Conservation (phyloP, 176 grass and related monocot genomes). For the Hyparrhenia diplandra region DNA sequence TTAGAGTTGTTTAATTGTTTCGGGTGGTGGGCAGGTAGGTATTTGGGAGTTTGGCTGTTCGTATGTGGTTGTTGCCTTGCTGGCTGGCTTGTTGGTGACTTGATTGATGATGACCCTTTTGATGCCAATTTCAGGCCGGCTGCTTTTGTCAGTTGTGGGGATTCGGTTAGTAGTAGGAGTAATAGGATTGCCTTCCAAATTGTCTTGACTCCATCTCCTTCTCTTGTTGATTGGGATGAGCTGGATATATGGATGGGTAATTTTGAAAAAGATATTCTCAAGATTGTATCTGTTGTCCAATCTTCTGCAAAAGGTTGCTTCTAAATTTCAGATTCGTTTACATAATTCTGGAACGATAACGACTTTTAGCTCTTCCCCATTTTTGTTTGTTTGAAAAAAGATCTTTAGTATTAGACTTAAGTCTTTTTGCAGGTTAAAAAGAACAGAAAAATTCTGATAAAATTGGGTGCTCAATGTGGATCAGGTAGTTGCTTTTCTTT, state of each 20-base stretch:
- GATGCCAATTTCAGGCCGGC: background rate
- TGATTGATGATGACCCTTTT: background rate
- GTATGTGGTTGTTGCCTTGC: background rate
- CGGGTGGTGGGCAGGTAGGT: background rate
- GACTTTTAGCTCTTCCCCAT: background rate
- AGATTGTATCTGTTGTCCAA: background rate
- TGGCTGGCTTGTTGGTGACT: background rate
- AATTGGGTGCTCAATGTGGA: background rate
- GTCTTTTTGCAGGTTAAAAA: background rate
- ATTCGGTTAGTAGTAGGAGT: background rate
- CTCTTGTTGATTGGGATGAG: background rate
- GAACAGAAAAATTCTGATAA: background rate
- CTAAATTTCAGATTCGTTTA: background rate
- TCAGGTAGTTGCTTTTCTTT: background rate
- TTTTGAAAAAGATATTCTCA: background rate
- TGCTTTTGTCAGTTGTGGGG: background rate
- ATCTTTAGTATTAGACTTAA: background rate
- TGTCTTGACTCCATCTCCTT: background rate
- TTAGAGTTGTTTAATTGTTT: background rate
- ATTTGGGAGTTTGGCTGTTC: background rate
- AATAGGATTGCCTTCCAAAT: background rate
- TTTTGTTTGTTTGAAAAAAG: background rate
- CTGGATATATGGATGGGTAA: slow-evolving; percentile 6
- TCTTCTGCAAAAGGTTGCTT: background rate
- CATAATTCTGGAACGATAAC: background rate